Evolutionary conservation across 83 land plant genomes (phyloP).

Genomic region (Diphasiastrum complanatum): DNA sequence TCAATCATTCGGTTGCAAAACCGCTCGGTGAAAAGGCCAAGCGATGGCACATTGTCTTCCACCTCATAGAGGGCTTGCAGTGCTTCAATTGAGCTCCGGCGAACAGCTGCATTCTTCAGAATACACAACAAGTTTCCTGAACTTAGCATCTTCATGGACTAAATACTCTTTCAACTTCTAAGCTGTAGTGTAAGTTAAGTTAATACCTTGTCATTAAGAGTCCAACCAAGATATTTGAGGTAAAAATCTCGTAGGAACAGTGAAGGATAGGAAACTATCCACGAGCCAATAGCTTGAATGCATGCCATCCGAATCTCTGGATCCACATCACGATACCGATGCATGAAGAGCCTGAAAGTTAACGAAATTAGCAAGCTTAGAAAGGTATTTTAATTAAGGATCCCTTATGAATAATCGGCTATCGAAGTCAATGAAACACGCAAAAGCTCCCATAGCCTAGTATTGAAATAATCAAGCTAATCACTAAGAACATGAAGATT

Average conservation of each 20-base stretch:
- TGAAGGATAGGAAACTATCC: conserved; percentile 90
- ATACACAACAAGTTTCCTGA: not conserved
- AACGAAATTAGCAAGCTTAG: not conserved
- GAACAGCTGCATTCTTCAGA: conserved; percentile 70
- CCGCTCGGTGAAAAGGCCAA: conserved; percentile 79
- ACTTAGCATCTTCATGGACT: not conserved
- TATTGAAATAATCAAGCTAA: not conserved
- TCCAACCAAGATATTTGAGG: conserved; percentile 96
- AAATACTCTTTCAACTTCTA: not conserved
- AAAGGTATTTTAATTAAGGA: not conserved
- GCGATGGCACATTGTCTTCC: conserved; percentile 89
- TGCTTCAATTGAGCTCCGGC: conserved; percentile 74
- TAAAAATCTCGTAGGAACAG: conserved; percentile 83
- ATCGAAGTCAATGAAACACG: not conserved
- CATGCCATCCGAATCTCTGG: conserved; percentile 76
- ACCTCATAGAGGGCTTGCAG: conserved; percentile 85
- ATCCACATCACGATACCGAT: conserved; percentile 87
- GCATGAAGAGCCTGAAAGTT: conserved; percentile 90
- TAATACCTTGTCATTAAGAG: conserved; percentile 82
- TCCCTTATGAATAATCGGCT: not conserved
- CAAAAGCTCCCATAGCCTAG: not conserved
- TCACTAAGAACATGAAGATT: not conserved
- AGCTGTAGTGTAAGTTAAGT: not conserved
- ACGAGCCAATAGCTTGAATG: conserved; percentile 75
- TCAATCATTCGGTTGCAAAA: conserved; percentile 93